Evolutionary conservation across 768 basidiomycete genomes (phyloP), one percentile per base, ranked within the genome.

Genomic region (Albatrellus ellisii): DNA sequence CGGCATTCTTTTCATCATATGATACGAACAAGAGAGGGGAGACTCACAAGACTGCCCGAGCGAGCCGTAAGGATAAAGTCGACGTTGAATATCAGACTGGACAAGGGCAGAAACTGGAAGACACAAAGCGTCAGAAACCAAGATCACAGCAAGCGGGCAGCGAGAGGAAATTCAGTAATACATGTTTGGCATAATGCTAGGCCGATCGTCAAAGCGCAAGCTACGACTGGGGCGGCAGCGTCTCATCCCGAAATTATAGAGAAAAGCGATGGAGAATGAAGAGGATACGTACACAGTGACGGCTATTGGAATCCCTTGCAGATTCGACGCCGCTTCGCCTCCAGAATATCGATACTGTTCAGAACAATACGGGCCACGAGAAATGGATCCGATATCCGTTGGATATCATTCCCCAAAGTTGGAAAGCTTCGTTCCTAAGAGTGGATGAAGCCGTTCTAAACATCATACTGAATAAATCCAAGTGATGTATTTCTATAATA

Each of bases 201-300:
- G 42, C 50, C 50, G 29, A 29, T 51, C 50, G 45, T 51, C 50
- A 51, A 41, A 25, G 50, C 50, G 32, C 28, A 9, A 39, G 50
- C 50, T 51, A 51, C 42, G 50, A 51, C 50, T 51, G 50, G 50
- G 50, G 50, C 50, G 50, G 50, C 50, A 46, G 27, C 18, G 26
- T 29, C 22, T 51, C 50, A 51, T 51, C 50, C 12, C 4, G 6
- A 9, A 8, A 28, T 31, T 25, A 31, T 37, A 31, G 41, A n/a
- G n/a, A n/a, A n/a, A n/a, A n/a, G n/a, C n/a, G n/a, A n/a, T 12
- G 34, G 26, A 18, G 14, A 21, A 10, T 21, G 3, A 37, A 4
- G 10, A 44, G 26, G 41, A 20, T 29, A 18, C 21, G 14, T 14
- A 14, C 10, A 14, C 14, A 14, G 7, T 4, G n/a, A 14, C 21